phyloP scores from a whole-genome alignment of 805 yeast genomes.

The Candida tammaniensis region DNA sequence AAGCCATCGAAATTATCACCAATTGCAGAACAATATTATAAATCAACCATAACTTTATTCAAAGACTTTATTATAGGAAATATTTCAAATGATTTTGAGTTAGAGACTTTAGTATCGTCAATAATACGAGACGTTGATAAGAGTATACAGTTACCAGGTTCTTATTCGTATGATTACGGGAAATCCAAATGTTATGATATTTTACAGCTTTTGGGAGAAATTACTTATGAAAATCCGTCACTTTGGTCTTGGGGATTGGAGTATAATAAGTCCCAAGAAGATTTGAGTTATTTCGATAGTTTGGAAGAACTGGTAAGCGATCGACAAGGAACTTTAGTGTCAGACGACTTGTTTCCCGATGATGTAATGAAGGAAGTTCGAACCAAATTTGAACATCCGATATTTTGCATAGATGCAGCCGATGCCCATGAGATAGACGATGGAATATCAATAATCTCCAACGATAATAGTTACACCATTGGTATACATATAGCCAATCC shows the following conservation, averaged over 20 bases:
- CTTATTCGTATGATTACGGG: conserved; percentile 41
- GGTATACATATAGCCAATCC: conserved; percentile 89
- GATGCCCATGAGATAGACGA: conserved; percentile 91
- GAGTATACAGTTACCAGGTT: background rate
- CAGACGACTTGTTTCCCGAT: conserved; percentile 22
- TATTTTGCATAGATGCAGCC: conserved; percentile 81
- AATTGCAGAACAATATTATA: conserved; percentile 17
- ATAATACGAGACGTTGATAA: conserved; percentile 20
- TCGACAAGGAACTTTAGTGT: too few species aligned
- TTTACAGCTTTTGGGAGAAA: conserved; percentile 25
- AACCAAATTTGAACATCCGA: conserved; percentile 45
- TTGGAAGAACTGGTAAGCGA: conserved; percentile 6
- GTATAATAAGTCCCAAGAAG: conserved; percentile 1
- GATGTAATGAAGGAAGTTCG: conserved; percentile 34
- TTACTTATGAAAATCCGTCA: conserved; percentile 44
- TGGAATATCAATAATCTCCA: conserved; percentile 65
- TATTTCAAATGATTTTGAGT: conserved; percentile 40
- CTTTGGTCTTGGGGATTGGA: conserved; percentile 39
- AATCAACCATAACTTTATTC: conserved; percentile 44
- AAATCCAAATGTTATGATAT: conserved; percentile 53
- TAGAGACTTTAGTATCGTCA: conserved; percentile 46
- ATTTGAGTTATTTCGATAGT: conserved; percentile 4
- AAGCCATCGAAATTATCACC: background rate
- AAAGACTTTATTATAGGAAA: conserved; percentile 58
- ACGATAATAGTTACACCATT: conserved; percentile 35